A percentile compares a stretch with the other conserved stretches of the same genome.
These are phyloP conservation scores for Medicago ruthenica DNA, from an alignment of 306 rosid species.

Conservation along the genomic window DNA sequence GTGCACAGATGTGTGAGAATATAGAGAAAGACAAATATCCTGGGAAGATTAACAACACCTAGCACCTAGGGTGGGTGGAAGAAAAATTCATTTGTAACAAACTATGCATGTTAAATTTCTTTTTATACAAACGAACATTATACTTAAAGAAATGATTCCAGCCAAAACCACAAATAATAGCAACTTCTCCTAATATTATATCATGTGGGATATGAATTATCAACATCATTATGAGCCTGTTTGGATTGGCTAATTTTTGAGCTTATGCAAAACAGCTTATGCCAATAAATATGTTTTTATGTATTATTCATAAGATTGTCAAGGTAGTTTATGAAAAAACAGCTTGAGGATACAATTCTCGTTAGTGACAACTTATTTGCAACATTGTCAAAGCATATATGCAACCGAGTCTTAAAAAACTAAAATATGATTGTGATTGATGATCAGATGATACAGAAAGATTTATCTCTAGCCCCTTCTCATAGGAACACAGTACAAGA, in stretches of 20 bases:
- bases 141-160: background rate
- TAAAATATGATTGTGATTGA: background rate
- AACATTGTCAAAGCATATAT: too few species aligned
- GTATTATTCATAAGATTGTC: too few species aligned
- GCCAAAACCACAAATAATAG: slow-evolving; percentile 14
- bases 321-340: too few species aligned
- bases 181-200: background rate
- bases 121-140: background rate
- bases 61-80: slow-evolving; percentile 1
- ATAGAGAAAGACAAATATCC: slow-evolving; percentile 2
- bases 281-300: too few species aligned
- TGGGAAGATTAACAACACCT: background rate
- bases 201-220: background rate
- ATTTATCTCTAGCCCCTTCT: background rate
- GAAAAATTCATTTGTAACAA: background rate
- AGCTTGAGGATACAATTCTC: too few species aligned
- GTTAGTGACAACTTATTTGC: too few species aligned
- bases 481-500: background rate
- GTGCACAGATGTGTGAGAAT: background rate
- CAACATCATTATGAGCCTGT: background rate
- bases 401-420: background rate
- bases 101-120: background rate
- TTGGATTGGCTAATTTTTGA: too few species aligned
- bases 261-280: too few species aligned
- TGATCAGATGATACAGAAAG: background rate